Evolutionary conservation across 805 yeast species (phyloP).

Genomic region (Saccharomyces mikatae): DNA sequence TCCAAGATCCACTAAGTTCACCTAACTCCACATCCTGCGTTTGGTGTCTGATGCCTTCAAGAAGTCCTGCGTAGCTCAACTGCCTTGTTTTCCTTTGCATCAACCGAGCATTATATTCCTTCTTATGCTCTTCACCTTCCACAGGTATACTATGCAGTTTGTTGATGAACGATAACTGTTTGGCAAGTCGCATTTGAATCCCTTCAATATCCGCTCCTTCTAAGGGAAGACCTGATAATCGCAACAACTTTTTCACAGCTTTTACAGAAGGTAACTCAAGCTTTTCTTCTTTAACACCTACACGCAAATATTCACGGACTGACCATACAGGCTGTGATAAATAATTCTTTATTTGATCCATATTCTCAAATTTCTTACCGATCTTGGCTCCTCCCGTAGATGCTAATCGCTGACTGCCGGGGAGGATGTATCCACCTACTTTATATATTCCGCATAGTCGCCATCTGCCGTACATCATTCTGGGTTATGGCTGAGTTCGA

Average conservation of each 20-base stretch:
- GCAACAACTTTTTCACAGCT: conserved; percentile 31
- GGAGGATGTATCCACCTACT: background rate
- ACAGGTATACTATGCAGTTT: conserved; percentile 34
- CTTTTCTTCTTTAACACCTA: background rate
- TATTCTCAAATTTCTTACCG: conserved; percentile 14
- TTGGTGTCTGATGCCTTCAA: conserved; percentile 18
- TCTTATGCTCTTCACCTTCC: conserved; percentile 7
- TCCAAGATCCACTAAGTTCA: conserved; percentile 38
- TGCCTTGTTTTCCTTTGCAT: conserved; percentile 23
- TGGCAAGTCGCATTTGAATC: conserved; percentile 33
- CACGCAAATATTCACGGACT: conserved; percentile 13
- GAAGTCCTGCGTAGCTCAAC: conserved; percentile 29
- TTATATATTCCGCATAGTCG: background rate
- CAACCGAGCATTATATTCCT: conserved; percentile 20
- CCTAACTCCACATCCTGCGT: conserved; percentile 30
- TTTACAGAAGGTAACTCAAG: conserved; percentile 6
- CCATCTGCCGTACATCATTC: background rate
- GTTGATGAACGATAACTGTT: conserved; percentile 45
- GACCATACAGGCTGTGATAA: conserved; percentile 22
- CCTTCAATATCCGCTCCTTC: conserved; percentile 22
- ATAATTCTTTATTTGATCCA: conserved; percentile 21
- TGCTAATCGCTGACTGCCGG: background rate
- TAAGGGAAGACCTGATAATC: conserved; percentile 42
- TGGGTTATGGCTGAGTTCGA: background rate
- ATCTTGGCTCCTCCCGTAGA: background rate